Conservation (phyloP, 1,284 basidiomycete species). For the Trichosporon inkin region DNA sequence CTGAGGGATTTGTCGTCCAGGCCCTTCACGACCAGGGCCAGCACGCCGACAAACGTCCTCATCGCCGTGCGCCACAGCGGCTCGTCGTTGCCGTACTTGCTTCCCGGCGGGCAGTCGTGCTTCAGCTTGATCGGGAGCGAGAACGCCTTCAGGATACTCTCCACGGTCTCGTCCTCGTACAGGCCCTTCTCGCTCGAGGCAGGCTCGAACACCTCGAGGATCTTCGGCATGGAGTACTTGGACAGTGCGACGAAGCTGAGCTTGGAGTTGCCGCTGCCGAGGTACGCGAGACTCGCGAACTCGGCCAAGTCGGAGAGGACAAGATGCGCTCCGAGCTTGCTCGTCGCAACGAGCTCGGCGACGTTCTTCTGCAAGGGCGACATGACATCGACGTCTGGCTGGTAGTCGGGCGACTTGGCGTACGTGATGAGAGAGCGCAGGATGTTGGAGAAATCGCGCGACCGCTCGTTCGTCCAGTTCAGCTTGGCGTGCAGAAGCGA, state of each 20-base stretch:
- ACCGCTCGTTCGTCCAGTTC: constrained; percentile 57
- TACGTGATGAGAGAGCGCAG: constrained; percentile 80
- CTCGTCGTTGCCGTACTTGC: constrained; percentile 74
- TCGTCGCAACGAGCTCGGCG: constrained; percentile 60
- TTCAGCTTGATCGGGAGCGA: constrained; percentile 87
- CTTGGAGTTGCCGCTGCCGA: constrained; percentile 60
- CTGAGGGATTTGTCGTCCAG: constrained; percentile 53
- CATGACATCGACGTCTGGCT: constrained; percentile 77
- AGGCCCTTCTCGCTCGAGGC: constrained; percentile 44
- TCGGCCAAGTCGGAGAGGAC: constrained; percentile 79
- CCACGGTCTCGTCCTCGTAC: constrained; percentile 76
- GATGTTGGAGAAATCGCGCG: constrained; percentile 64
- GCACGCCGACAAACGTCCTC: constrained; percentile 26
- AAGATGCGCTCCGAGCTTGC: constrained; percentile 60
- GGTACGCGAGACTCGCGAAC: constrained; percentile 76
- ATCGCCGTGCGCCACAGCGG: constrained; percentile 78
- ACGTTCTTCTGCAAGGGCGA: constrained; percentile 77
- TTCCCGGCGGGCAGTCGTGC: constrained; percentile 85
- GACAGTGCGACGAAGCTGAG: constrained; percentile 82
- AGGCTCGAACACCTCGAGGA: constrained; percentile 62
- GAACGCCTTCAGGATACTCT: constrained; percentile 76
- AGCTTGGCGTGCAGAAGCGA: constrained; percentile 33
- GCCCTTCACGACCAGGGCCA: constrained; percentile 22
- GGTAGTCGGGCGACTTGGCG: constrained; percentile 72
- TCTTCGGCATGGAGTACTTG: constrained; percentile 78